These are phyloP conservation scores for Exophiala sp. DNA, from an alignment of 2,329 filamentous ascomycete genomes.

Conservation along the genomic window DNA sequence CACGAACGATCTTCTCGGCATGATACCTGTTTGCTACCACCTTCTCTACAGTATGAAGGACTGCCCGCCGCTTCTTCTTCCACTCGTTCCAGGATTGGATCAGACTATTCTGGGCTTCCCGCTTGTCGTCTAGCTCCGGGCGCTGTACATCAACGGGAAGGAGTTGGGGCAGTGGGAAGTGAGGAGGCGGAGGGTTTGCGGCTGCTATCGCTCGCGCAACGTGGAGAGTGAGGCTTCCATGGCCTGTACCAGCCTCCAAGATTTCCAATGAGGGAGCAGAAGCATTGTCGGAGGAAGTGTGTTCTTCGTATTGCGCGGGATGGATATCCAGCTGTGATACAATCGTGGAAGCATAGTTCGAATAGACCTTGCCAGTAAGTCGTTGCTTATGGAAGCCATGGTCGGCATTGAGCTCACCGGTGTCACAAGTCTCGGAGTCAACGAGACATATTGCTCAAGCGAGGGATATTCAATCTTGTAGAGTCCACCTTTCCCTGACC, in stretches of 20 bases:
- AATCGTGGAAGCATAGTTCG: slow-evolving; percentile 67
- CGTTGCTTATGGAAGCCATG: background rate
- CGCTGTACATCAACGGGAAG: slow-evolving; percentile 30
- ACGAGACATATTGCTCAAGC: slow-evolving; percentile 65
- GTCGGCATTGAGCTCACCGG: slow-evolving; percentile 49
- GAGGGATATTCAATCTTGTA: slow-evolving; percentile 44
- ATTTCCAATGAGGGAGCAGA: slow-evolving; percentile 57
- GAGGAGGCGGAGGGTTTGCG: slow-evolving; percentile 49
- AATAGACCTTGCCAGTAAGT: slow-evolving; percentile 55
- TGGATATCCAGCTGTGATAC: slow-evolving; percentile 72
- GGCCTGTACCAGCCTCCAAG: slow-evolving; percentile 79
- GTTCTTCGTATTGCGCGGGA: slow-evolving; percentile 39
- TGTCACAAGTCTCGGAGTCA: slow-evolving; percentile 65
- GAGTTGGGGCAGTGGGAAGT: slow-evolving; percentile 33
- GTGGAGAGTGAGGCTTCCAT: slow-evolving; percentile 70
- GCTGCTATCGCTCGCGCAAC: slow-evolving; percentile 70
- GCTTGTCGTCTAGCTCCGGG: slow-evolving; percentile 17
- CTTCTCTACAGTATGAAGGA: slow-evolving; percentile 70
- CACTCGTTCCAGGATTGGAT: slow-evolving; percentile 41
- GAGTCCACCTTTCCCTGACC: slow-evolving; percentile 12
- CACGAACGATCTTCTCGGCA: slow-evolving; percentile 58
- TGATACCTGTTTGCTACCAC: slow-evolving; percentile 56
- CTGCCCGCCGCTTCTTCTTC: slow-evolving; percentile 52
- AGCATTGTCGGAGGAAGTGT: slow-evolving; percentile 10
- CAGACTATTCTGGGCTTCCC: slow-evolving; percentile 1